These are phyloP conservation scores for Ophiocordyceps camponoti-saundersi DNA, from an alignment of 2,329 filamentous ascomycete species.

Conservation along the genomic window DNA sequence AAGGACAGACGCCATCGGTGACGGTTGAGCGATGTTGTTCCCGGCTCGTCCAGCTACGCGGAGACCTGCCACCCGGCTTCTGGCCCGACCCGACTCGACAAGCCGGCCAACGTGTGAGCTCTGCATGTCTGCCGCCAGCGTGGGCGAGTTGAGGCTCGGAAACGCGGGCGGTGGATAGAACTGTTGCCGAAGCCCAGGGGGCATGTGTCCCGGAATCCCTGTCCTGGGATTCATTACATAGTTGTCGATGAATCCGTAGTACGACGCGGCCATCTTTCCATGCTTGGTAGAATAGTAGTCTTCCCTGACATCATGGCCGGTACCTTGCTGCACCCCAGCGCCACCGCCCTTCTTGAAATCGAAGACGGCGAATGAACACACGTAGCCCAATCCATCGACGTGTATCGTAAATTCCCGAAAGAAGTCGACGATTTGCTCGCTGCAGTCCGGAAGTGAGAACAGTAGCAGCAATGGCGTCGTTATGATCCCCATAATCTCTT, in stretches of 20 bases:
- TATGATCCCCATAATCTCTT: slow-evolving; percentile 84
- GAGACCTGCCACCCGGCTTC: slow-evolving; percentile 20
- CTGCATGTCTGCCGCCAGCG: slow-evolving; percentile 37
- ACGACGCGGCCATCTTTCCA: slow-evolving; percentile 95
- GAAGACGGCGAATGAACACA: slow-evolving; percentile 95
- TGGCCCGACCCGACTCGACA: slow-evolving; percentile 25
- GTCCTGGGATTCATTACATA: slow-evolving; percentile 63
- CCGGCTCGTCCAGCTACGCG: slow-evolving; percentile 10
- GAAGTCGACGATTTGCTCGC: slow-evolving; percentile 89
- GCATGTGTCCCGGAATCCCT: slow-evolving; percentile 43
- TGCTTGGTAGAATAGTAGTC: slow-evolving; percentile 94
- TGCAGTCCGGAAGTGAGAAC: slow-evolving; percentile 71
- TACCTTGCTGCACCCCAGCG: slow-evolving; percentile 19
- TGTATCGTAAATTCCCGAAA: slow-evolving; percentile 96
- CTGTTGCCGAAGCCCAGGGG: slow-evolving; percentile 30
- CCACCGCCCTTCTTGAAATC: slow-evolving; percentile 74
- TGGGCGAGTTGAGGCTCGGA: slow-evolving; percentile 51
- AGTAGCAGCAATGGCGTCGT: slow-evolving; percentile 82
- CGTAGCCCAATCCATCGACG: slow-evolving; percentile 87
- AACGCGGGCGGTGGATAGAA: slow-evolving; percentile 66
- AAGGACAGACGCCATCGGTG: slow-evolving; percentile 56
- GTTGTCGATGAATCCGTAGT: slow-evolving; percentile 87
- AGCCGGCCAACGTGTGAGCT: slow-evolving; percentile 24
- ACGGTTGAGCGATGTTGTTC: slow-evolving; percentile 30
- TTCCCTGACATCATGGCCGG: slow-evolving; percentile 52